A percentile compares a stretch with the other conserved stretches of the same genome.
Conservation (phyloP, 140 eudicot genomes). For the Erigeron philadelphicus region DNA sequence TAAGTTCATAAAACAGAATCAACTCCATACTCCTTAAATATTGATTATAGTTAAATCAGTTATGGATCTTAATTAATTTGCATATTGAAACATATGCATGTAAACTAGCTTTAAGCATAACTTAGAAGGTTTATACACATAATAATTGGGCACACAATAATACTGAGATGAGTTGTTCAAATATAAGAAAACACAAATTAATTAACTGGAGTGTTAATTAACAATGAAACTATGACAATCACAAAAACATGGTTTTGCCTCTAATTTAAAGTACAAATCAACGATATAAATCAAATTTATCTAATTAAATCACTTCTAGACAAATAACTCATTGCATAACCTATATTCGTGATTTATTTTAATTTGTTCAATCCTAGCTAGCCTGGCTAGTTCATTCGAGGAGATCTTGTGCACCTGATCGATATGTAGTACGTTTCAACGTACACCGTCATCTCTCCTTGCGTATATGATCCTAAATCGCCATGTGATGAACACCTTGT, state of each 20-base stretch:
- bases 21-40: too few relatives aligned
- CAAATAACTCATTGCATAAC: background rate
- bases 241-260: background rate
- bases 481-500: slow-evolving; percentile 2
- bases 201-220: too few relatives aligned
- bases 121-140: background rate
- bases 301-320: background rate
- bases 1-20: too few relatives aligned
- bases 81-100: too few relatives aligned
- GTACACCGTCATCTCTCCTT: background rate
- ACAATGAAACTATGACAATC: background rate
- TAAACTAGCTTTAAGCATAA: too few relatives aligned
- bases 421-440: too few relatives aligned
- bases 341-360: background rate
- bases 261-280: background rate
- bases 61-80: too few relatives aligned
- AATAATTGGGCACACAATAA: background rate
- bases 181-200: too few relatives aligned
- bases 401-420: background rate
- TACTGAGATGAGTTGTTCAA: background rate
- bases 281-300: background rate
- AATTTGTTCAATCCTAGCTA: background rate
- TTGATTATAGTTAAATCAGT: too few relatives aligned
- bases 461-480: background rate
- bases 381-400: background rate